Evolutionary conservation across 2,329 filamentous ascomycete species (phyloP).

Genomic region (Parastagonospora avenae): DNA sequence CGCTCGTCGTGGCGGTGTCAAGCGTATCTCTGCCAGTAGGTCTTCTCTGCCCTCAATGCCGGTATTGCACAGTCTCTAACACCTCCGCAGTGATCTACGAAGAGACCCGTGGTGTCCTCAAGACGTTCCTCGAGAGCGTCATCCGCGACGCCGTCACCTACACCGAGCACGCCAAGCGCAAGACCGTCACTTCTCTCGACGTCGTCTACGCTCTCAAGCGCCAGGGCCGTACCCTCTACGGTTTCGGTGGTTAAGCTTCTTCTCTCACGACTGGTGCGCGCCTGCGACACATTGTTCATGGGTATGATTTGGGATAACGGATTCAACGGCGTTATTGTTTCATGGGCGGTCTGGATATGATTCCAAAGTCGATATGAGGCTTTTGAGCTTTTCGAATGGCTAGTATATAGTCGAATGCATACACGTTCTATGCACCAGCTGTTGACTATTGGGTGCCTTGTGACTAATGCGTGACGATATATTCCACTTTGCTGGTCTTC

Average conservation of each 20-base stretch:
- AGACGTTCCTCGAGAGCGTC: slow-evolving; percentile 78
- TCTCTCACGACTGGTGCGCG: slow-evolving; percentile 14
- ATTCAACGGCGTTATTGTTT: too few species aligned
- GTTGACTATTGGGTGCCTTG: too few species aligned
- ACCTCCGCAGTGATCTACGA: slow-evolving; percentile 70
- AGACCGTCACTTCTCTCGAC: slow-evolving; percentile 73
- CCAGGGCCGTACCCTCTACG: slow-evolving; percentile 76
- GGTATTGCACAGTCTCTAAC: slow-evolving; percentile 28
- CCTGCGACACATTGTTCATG: slow-evolving; percentile 30
- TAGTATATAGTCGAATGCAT: too few species aligned
- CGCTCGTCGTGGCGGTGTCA: slow-evolving; percentile 60
- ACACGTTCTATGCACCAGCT: too few species aligned
- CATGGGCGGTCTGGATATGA: too few species aligned
- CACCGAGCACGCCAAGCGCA: slow-evolving; percentile 81
- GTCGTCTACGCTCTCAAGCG: slow-evolving; percentile 69
- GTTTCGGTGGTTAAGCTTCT: slow-evolving; percentile 79
- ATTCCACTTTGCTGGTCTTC: too few species aligned
- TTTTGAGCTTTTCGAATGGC: too few species aligned
- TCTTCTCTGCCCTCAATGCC: slow-evolving; percentile 6
- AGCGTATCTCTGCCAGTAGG: slow-evolving; percentile 59
- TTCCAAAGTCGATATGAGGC: too few species aligned
- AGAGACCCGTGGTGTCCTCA: slow-evolving; percentile 77
- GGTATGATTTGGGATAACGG: slow-evolving; percentile 5
- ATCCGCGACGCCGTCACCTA: slow-evolving; percentile 79
- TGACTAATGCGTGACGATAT: too few species aligned